phyloP scores from a whole-genome alignment of 768 basidiomycete species.

The Tephrocybe rancida region DNA sequence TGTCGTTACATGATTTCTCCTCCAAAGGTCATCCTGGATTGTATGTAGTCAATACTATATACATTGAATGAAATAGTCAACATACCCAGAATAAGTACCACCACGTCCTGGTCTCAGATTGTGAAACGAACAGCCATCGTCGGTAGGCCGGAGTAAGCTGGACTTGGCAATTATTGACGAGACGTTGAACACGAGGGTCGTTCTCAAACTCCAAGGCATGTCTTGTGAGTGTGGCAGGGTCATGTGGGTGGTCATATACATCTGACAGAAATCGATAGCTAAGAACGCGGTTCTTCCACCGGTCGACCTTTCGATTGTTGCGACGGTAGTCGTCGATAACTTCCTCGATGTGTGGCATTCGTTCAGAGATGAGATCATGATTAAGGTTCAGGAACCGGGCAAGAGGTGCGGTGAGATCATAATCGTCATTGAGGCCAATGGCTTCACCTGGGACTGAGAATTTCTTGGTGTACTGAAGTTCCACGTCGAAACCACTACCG shows the following conservation, averaged over 20 bases:
- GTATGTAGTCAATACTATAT: conserved; percentile 4
- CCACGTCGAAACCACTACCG: conserved; percentile 70
- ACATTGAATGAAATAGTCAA: neutral
- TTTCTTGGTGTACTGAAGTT: conserved; percentile 56
- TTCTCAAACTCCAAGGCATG: conserved; percentile 50
- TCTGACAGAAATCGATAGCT: conserved; percentile 63
- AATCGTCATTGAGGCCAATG: conserved; percentile 69
- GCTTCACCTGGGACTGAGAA: conserved; percentile 49
- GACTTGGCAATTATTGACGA: conserved; percentile 47
- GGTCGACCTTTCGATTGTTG: conserved; percentile 49
- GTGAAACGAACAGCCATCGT: conserved; percentile 51
- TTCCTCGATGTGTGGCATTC: conserved; percentile 46
- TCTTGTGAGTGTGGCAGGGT: conserved; percentile 43
- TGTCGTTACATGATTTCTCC: conserved; percentile 66
- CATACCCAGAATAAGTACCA: conserved; percentile 83
- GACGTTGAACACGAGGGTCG: conserved; percentile 55
- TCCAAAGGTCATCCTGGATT: conserved; percentile 74
- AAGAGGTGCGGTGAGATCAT: conserved; percentile 60
- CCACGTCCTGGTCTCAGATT: conserved; percentile 57
- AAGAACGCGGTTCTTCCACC: conserved; percentile 53
- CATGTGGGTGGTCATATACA: conserved; percentile 60
- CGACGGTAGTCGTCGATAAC: conserved; percentile 53
- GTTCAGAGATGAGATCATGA: conserved; percentile 45
- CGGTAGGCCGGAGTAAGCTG: conserved; percentile 54
- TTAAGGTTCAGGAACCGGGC: conserved; percentile 67